Conservation (phyloP, 768 basidiomycete genomes). For the Cystofilobasidium macerans region DNA sequence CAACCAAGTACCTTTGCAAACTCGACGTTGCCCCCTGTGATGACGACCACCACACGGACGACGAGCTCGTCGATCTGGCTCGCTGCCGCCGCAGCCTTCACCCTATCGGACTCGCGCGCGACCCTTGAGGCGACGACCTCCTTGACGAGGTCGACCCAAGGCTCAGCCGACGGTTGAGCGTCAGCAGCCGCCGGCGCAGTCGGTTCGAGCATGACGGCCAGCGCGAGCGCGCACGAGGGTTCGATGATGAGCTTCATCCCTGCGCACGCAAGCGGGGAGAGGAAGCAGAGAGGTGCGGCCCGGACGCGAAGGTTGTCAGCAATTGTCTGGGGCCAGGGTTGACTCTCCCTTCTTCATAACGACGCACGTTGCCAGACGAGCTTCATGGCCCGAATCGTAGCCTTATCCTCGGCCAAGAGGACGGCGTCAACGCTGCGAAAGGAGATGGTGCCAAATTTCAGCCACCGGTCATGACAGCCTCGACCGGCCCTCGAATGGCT, state of each 20-base stretch:
- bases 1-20: neutral
- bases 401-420: neutral
- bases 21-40: conserved; percentile 6
- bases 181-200: neutral
- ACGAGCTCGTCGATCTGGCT: neutral
- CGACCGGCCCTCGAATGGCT: too few species aligned
- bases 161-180: neutral
- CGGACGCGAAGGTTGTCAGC: too few species aligned
- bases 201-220: neutral
- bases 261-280: neutral
- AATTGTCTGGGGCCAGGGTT: too few species aligned
- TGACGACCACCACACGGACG: neutral
- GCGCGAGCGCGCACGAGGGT: neutral
- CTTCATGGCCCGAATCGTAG: neutral
- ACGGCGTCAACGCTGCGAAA: conserved; percentile 1
- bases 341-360: too few species aligned
- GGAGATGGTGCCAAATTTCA: too few species aligned
- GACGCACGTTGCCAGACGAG: conserved; percentile 7
- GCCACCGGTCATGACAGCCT: too few species aligned
- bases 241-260: conserved; percentile 10
- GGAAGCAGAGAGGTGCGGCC: too few species aligned
- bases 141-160: neutral
- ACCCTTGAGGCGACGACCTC: neutral
- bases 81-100: too few species aligned
- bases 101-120: too few species aligned